Percentiles rank a stretch among this genome's conserved stretches.
These are phyloP conservation scores for Haplographium delicatum DNA, from an alignment of 495 filamentous ascomycete genomes.

Conservation along the genomic window DNA sequence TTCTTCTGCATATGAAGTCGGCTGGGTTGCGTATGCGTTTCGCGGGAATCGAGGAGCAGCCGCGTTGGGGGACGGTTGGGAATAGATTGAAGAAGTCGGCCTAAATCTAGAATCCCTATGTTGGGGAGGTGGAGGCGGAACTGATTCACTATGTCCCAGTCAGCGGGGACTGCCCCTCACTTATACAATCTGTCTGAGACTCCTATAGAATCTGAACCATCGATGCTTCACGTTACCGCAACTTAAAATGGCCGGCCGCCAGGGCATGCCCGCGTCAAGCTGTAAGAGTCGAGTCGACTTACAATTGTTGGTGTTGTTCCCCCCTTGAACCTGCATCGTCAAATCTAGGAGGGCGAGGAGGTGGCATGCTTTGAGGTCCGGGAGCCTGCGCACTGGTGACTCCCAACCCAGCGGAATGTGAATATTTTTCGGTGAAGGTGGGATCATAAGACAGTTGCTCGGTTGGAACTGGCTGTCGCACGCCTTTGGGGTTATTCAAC, in stretches of 20 bases:
- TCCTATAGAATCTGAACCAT: slow-evolving; percentile 5
- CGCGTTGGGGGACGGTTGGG: slow-evolving; percentile 15
- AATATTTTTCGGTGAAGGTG: slow-evolving; percentile 6
- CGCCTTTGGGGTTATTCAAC: slow-evolving; percentile 18
- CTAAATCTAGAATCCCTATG: slow-evolving; percentile 18
- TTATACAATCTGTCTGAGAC: not conserved
- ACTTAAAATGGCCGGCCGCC: no score
- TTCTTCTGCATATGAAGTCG: slow-evolving; percentile 16
- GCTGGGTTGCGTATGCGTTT: slow-evolving; percentile 1
- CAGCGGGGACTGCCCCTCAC: slow-evolving; percentile 2
- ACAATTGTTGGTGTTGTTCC: slow-evolving; percentile 20
- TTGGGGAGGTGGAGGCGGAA: slow-evolving; percentile 4
- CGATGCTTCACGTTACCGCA: slow-evolving; percentile 11
- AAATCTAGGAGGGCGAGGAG: slow-evolving; percentile 9
- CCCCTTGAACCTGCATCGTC: slow-evolving; percentile 10
- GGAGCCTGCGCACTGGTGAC: slow-evolving; percentile 6
- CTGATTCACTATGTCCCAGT: slow-evolving; percentile 9
- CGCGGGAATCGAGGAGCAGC: slow-evolving; percentile 10
- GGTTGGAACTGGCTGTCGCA: slow-evolving; percentile 13
- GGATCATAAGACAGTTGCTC: slow-evolving; percentile 3
- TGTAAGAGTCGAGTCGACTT: slow-evolving; percentile 13
- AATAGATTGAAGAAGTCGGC: slow-evolving; percentile 24
- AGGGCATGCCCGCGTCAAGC: no score
- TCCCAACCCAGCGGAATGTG: slow-evolving; percentile 5
- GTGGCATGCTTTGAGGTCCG: slow-evolving; percentile 1